Evolutionary conservation across 192 early-diverging fungal genomes (phyloP), one percentile per base, ranked within the genome.

Genomic region (Geranomyces michiganensis): DNA sequence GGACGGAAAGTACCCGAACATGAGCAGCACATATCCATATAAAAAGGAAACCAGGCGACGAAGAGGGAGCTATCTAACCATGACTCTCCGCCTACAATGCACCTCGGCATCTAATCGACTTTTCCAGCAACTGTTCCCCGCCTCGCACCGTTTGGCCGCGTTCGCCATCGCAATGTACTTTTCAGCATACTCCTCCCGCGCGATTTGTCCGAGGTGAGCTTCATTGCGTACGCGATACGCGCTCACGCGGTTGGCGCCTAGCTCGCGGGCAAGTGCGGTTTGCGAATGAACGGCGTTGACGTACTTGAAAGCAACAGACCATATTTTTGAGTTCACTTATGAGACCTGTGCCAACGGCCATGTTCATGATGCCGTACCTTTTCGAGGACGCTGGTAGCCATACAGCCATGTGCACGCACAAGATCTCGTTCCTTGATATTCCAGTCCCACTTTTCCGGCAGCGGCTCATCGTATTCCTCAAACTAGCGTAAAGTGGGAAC

Each of bases 391-490:
- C 58, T 33, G 5, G 58, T 60, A 19, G 58, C 58, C 1, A 60
- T 60, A 29, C 58, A 27, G 3, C 58, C 58, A 29, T 60, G 58
- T 2, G 58, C 58, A 27, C 58, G 58, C 24, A 33, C 22, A 32
- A 60, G 31, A 31, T 60, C 58, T 27, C 58, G 58, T 17, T 60
- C 58, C 31, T 32, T 60, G 58, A 60, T 19, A 19, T 60, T 60
- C 58, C 58, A 60, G 17, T 27, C 17, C 22, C 29, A 19, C 17
- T 60, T 60, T 8, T 8, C 17, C 30, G 31, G 22, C 27, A 60
- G 17, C 31, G 58, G 58, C 58, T 60, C 58, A 60, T 27, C 31
- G 30, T 60, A 17, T 29, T 27, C 17, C 5, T 41, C 36, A 10
- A 7, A 41, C 36, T 41, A 10, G 10, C 36, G 36, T 10, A 41